Base-by-base conservation (phyloP, 768 basidiomycete species). In the Lentinula boryana region DNA sequence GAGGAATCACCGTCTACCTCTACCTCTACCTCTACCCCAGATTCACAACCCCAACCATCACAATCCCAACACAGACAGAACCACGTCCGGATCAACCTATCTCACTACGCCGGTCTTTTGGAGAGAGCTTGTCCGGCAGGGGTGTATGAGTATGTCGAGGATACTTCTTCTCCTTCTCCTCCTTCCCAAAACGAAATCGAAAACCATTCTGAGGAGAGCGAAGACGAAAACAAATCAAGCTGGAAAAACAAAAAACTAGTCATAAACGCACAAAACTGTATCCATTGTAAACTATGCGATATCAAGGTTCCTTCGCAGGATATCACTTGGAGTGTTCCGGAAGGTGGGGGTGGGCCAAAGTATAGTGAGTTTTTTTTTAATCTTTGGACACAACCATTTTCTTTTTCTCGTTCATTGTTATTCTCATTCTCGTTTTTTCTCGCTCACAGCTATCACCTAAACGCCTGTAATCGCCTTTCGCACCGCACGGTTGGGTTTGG, bases 251-350 rank as follows among this genome's bases (percentile, higher is more conserved):
- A 89, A 72, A 91, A 90, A 75, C 78, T 99, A 57, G 89, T 98
- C 27, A 99, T 98, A 69, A 99, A 99, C 73, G 91, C 93, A 1
- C 96, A 56, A 90, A 93, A 93, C 67, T 93, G 91, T 69, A 91
- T 93, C 38, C 91, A 96, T 70, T 97, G 94, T 78, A 97, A 95
- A 73, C 78, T 97, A 46, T 99, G 96, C 71, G 93, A 95, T 63
- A 87, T 99, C 76, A 98, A 99, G 75, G 91, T 91, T 4, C 95
- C 95, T 3, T 93, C 93, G 2, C 93, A 97, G 70, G 96, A 98
- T 71, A 97, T 99, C 66, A 92, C 88, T 15, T 98, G 96, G 96
- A 89, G 87, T 5, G 94, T 97, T 0, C 97, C 97, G 0, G 95
- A 98, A 74, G 96, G 95, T 10, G 91, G 93, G 12, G 96, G 96